Evolutionary conservation across 345 rosid genomes (phyloP).

Genomic region (Capsella bursapastoris): DNA sequence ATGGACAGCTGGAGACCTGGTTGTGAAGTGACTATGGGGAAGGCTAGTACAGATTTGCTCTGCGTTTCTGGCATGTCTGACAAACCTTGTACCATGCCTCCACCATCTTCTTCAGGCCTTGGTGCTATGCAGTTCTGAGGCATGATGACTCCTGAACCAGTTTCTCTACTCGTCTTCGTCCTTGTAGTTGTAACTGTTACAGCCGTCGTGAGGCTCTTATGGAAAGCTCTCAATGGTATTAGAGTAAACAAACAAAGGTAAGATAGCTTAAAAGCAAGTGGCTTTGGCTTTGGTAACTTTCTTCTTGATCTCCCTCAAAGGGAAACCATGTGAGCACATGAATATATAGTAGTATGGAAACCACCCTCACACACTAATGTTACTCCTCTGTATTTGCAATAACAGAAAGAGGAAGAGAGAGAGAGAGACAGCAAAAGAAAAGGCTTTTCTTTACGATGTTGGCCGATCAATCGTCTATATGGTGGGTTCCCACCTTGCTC

Average conservation of each 20-base stretch:
- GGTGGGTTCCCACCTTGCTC: conserved; percentile 46
- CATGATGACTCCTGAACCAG: conserved; percentile 47
- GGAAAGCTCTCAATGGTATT: conserved; percentile 29
- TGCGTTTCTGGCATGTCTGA: conserved; percentile 55
- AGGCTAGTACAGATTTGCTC: conserved; percentile 48
- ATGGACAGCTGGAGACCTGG: conserved; percentile 51
- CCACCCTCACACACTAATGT: conserved; percentile 33
- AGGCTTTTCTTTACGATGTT: conserved; percentile 44
- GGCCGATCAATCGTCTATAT: conserved; percentile 48
- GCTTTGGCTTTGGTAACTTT: conserved; percentile 35
- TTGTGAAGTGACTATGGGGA: conserved; percentile 53
- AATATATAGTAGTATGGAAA: conserved; percentile 53
- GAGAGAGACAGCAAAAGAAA: conserved; percentile 10
- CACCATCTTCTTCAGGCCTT: conserved; percentile 56
- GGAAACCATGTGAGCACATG: conserved; percentile 55
- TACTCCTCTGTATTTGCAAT: conserved; percentile 30
- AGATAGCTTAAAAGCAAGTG: conserved; percentile 45
- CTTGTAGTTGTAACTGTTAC: not conserved
- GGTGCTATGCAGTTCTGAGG: conserved; percentile 57
- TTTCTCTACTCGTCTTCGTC: conserved; percentile 24
- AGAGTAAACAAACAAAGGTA: conserved; percentile 27
- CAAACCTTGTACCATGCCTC: conserved; percentile 47
- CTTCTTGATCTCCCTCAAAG: conserved; percentile 53
- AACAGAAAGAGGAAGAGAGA: conserved; percentile 40
- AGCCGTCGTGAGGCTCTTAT: conserved; percentile 19